Percentiles rank a stretch among this genome's conserved stretches.
Evolutionary conservation across 176 grass and related monocot species (phyloP).

Genomic region (Oryza meridionalis): DNA sequence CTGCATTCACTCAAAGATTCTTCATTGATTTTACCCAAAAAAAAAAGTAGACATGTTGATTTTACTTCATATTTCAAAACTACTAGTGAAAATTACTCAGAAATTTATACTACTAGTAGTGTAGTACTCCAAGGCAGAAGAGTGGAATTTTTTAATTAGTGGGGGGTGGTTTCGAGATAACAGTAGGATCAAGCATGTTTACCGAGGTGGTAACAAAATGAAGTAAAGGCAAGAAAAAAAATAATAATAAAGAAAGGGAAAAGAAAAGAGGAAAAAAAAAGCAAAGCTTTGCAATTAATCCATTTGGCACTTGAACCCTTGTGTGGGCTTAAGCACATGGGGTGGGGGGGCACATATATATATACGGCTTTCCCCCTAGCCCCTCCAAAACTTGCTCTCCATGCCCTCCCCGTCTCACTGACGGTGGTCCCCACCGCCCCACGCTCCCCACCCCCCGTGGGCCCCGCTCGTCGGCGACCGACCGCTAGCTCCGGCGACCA

Average conservation of each 20-base stretch:
- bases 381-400: conserved; percentile 34
- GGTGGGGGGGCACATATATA: conserved; percentile 29
- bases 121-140: background rate
- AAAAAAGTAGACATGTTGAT: too few species aligned
- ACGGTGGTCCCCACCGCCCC: conserved; percentile 68
- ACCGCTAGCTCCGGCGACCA: background rate
- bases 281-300: conserved; percentile 34
- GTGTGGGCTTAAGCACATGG: conserved; percentile 30
- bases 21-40: too few species aligned
- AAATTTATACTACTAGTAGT: too few species aligned
- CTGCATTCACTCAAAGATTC: too few species aligned
- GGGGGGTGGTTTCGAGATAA: conserved; percentile 29
- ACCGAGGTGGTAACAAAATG: conserved; percentile 37
- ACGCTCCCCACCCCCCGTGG: background rate
- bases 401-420: conserved; percentile 43
- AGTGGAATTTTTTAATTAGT: background rate
- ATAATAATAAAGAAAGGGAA: background rate
- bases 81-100: background rate
- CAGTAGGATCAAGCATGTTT: conserved; percentile 38
- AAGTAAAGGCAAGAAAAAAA: background rate
- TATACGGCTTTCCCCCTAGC: conserved; percentile 32
- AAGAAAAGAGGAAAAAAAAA: background rate
- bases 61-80: too few species aligned
- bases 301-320: conserved; percentile 3
- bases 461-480: conserved; percentile 36